Base-by-base conservation (phyloP, 2,329 filamentous ascomycete species). In the Cordyceps farinosa region DNA sequence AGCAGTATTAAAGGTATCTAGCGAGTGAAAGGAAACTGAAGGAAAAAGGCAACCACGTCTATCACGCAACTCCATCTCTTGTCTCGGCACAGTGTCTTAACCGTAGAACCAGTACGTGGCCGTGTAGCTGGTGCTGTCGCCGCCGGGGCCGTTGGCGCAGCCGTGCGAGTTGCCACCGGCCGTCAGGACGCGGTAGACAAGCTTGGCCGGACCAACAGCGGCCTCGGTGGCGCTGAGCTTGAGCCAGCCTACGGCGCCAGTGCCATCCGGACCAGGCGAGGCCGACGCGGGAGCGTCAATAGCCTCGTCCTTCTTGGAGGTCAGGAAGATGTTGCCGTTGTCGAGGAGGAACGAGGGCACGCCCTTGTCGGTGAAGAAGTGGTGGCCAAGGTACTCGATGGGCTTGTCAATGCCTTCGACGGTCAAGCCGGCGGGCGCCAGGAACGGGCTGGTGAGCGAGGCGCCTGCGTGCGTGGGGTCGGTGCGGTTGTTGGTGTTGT, bases 341-440 rank as follows among this genome's bases (percentile, higher is more conserved):
- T 75, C 71, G 44, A 90, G 77, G 64, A 84, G 79, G 71, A 91
- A 91, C 13, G 80, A 85, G 1, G 89, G 89, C 0, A 77, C 74
- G 66, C 80, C 75, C 51, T 70, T 66, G 53, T 66, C 65, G 73
- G 82, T 82, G 79, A 91, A 91, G 81, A 80, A 90, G 79, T 92
- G 89, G 69, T 85, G 81, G 36, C 89, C 89, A 15, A 87, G 71
- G 68, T 82, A 80, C 55, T 76, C 74, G 6, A 83, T 64, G 2
- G 70, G 66, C 59, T n/a, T 2, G 40, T 40, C 32, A 71, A 72
- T 64, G 40, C 80, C 69, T 10, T 69, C 65, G 60, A 86, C 72
- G 59, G 75, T 68, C 3, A 77, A 73, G 29, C 76, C 70, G 2
- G 75, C 73, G 34, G 76, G 71, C 29, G 74, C 66, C 50, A 75